These are phyloP conservation scores for Sordaria brevicollis DNA, from an alignment of 495 filamentous ascomycete species.

Conservation along the genomic window DNA sequence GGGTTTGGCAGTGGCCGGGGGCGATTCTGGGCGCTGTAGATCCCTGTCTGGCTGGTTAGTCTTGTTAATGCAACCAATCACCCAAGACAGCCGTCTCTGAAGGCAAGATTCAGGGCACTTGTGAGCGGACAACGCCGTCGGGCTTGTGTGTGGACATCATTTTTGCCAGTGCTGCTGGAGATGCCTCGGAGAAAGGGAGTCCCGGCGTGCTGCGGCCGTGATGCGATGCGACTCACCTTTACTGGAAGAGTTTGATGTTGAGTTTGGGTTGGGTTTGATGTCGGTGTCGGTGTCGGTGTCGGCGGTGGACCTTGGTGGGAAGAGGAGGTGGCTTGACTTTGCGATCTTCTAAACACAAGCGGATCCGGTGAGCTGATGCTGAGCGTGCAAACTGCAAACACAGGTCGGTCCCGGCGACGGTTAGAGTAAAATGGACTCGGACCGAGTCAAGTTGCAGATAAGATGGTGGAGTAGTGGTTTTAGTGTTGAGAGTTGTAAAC, in stretches of 20 bases:
- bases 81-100: conserved; percentile 5
- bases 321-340: background rate
- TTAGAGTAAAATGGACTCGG: background rate
- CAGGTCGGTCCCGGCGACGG: background rate
- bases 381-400: background rate
- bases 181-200: conserved; percentile 8
- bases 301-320: background rate
- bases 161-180: conserved; percentile 3
- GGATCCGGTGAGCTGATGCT: background rate
- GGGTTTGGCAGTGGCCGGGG: conserved; percentile 8
- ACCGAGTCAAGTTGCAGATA: background rate
- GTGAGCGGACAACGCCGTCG: conserved; percentile 17
- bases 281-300: background rate
- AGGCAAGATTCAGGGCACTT: background rate
- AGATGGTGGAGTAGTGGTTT: background rate
- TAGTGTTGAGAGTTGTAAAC: background rate
- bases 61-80: conserved; percentile 5
- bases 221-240: background rate
- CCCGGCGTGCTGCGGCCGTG: background rate
- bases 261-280: background rate
- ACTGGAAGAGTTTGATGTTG: background rate
- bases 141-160: background rate
- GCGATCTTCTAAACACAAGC: background rate
- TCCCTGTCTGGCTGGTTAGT: background rate
- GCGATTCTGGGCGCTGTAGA: background rate